Conservation (phyloP, 2,329 filamentous ascomycete genomes). For the Ophiocordyceps camponoti-saundersi region DNA sequence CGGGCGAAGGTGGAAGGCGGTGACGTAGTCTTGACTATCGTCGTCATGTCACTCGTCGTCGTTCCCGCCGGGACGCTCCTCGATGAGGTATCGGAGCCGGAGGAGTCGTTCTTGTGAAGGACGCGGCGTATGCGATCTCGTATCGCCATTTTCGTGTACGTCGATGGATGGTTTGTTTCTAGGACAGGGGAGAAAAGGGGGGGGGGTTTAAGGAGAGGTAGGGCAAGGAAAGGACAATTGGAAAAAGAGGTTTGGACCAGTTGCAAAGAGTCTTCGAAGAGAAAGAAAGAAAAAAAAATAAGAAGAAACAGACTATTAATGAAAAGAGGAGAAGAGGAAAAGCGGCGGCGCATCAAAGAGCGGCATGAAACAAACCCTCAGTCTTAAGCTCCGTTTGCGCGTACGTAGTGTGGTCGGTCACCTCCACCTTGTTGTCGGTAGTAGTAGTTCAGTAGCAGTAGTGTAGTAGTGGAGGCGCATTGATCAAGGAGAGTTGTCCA, state of each 20-base stretch:
- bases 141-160: constrained; percentile 16
- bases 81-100: constrained; percentile 13
- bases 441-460: background rate
- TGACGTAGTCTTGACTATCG: constrained; percentile 12
- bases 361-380: background rate
- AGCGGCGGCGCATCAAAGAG: background rate
- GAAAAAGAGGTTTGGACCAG: background rate
- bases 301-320: background rate
- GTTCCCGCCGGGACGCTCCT: constrained; percentile 11
- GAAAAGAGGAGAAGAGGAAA: background rate
- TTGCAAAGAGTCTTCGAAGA: background rate
- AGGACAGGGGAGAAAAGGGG: no score
- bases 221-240: background rate
- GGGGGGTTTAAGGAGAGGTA: no score
- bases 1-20: constrained; percentile 12
- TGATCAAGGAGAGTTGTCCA: background rate
- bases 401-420: background rate
- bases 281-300: background rate
- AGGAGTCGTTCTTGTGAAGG: constrained; percentile 18
- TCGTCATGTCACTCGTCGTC: constrained; percentile 13
- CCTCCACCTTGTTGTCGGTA: background rate
- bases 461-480: background rate
- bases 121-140: constrained; percentile 24
- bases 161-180: background rate
- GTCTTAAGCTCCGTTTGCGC: background rate